Evolutionary conservation across 257 asterid species (phyloP).

Genomic region (Solanum boliviense): DNA sequence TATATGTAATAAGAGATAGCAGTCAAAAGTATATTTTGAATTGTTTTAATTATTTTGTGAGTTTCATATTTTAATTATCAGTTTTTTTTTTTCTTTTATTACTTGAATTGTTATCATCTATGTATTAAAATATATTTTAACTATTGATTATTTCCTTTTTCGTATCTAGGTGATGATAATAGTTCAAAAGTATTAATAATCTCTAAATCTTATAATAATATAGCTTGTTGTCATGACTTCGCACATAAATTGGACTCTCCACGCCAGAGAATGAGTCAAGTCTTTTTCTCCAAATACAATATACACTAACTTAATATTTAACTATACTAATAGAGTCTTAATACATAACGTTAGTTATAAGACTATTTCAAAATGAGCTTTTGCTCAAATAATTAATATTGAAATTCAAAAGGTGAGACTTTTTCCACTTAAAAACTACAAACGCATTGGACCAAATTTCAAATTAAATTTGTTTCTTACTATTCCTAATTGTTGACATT

Average conservation of each 20-base stretch:
- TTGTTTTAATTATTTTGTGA: too few relatives aligned
- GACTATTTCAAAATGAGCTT: neutral
- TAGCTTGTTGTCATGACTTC: neutral
- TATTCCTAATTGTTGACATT: neutral
- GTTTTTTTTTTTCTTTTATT: neutral
- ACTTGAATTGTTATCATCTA: neutral
- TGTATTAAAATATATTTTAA: neutral
- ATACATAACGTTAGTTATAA: neutral
- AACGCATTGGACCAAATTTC: neutral
- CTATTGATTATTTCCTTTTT: neutral
- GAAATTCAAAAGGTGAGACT: neutral
- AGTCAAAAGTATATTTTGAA: neutral
- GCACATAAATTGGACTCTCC: neutral
- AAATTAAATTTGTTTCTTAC: neutral
- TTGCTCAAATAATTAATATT: neutral
- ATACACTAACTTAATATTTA: neutral
- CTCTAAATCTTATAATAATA: neutral
- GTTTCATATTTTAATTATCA: neutral
- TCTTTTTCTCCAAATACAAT: neutral
- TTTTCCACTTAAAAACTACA: neutral
- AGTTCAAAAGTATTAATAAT: neutral
- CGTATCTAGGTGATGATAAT: neutral
- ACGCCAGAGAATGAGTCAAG: neutral
- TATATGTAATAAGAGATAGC: neutral
- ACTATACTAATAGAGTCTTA: neutral